Base-by-base conservation (phyloP, 2,329 filamentous ascomycete species). In the Cladosporium sp. region DNA sequence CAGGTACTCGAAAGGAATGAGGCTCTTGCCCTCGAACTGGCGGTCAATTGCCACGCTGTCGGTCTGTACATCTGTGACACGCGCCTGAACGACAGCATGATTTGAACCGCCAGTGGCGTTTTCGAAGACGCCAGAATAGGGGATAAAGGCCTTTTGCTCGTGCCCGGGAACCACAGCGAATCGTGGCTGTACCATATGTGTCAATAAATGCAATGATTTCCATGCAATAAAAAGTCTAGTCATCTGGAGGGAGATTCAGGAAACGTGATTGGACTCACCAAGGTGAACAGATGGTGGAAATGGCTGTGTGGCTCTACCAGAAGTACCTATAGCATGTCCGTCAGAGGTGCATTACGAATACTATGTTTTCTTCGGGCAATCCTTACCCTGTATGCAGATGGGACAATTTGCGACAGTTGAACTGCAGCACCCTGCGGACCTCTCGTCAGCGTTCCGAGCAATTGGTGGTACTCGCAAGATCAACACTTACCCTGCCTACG, bases 281-380 rank as follows among this genome's bases (percentile, higher is more conserved):
- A 62, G 10, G 61, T 59, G 58, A 64, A 64, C 19, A 63, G 60
- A 45, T 64, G 61, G 28, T 64, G 60, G 35, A 64, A 64, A 35
- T 63, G 60, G 5, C 39, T 57, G 52, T 62, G 61, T 9, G 61
- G 60, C 40, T 64, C 62, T 22, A 64, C 58, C 15, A 64, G 58
- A 13, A 64, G 57, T n/a, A 64, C 61, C 42, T 22, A 44, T 62
- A 52, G 1, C 51, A 59, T 12, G 54, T 47, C 5, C 58, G 62
- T 32, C 28, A 32, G 28, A 9, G 3, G 28, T 10, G 8, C 12
- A 7, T 32, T 9, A 9, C 9, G 28, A 9, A 32, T 10, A 32
- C 12, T 3, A 9, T 9, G 8, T 3, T 32, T 10, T 32, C 3
- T 7, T 9, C 8, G 12, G 9, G n/a, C n/a, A 2, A 9, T 10